phyloP scores from a whole-genome alignment of 257 asterid genomes.

The Solanum infundibuliforme region DNA sequence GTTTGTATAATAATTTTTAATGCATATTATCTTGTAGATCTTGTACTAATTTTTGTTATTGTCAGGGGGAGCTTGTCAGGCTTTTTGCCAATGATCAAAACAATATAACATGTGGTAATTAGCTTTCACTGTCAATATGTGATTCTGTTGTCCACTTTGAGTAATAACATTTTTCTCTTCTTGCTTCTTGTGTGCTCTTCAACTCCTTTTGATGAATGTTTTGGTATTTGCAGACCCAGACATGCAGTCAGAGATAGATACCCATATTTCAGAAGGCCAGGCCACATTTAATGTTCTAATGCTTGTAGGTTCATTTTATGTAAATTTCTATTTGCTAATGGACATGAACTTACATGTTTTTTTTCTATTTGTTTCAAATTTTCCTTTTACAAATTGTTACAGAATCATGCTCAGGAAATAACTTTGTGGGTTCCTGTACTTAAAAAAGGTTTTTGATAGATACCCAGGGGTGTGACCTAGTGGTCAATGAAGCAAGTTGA shows the following conservation, averaged over 20 bases:
- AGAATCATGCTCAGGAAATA: background rate
- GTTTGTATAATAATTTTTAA: background rate
- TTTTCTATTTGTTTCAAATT: background rate
- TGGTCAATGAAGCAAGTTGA: background rate
- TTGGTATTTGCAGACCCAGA: conserved; percentile 59
- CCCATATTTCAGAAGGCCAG: conserved; percentile 55
- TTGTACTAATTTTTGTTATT: conserved; percentile 14
- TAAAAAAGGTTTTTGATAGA: background rate
- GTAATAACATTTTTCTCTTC: background rate
- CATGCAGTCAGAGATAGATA: conserved; percentile 83
- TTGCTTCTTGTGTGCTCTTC: background rate
- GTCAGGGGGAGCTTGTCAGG: conserved; percentile 91
- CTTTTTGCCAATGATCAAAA: conserved; percentile 86
- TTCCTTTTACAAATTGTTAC: background rate
- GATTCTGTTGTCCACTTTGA: background rate
- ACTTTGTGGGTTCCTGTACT: background rate
- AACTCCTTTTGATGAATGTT: conserved; percentile 4
- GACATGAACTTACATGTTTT: background rate
- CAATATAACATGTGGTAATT: conserved; percentile 89
- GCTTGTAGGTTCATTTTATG: conserved; percentile 43
- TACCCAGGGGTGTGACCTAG: background rate
- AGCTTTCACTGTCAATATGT: background rate
- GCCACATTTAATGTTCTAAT: conserved; percentile 61
- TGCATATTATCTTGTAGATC: conserved; percentile 4
- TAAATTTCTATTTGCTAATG: background rate